Conservation (phyloP, 2,329 filamentous ascomycete genomes). For the Xylaria polymorpha region DNA sequence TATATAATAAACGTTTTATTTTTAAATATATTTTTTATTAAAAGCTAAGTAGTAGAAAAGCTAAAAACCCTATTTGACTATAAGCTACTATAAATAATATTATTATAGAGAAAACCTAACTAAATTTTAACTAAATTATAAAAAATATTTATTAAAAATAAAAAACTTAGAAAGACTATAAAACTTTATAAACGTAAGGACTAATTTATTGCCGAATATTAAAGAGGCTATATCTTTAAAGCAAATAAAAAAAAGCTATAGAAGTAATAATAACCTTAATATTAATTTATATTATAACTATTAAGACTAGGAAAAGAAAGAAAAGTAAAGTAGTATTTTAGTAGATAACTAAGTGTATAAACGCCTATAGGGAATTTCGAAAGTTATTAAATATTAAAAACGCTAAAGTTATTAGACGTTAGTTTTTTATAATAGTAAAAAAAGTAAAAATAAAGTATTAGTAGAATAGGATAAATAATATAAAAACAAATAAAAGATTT, state of each 20-base stretch:
- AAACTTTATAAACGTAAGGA: constrained; percentile 15
- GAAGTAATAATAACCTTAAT: constrained; percentile 6
- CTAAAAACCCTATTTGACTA: constrained; percentile 23
- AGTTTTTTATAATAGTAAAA: constrained; percentile 16
- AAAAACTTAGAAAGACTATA: constrained; percentile 23
- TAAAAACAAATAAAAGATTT: constrained; percentile 19
- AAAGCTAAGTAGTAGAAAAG: constrained; percentile 9
- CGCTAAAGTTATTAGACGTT: not conserved
- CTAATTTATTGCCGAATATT: constrained; percentile 14
- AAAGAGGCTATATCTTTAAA: not conserved
- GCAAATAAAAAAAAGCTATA: constrained; percentile 11
- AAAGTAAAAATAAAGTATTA: constrained; percentile 6
- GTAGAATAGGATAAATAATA: constrained; percentile 21
- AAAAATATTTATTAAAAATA: constrained; percentile 21
- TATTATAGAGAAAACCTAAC: constrained; percentile 7
- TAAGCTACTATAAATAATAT: constrained; percentile 13
- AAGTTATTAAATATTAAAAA: constrained; percentile 11
- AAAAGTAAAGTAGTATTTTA: not conserved
- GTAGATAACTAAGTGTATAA: constrained; percentile 15
- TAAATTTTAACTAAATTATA: constrained; percentile 1
- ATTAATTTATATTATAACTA: constrained; percentile 3
- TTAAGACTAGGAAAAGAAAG: constrained; percentile 7
- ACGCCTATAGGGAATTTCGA: constrained; percentile 4
- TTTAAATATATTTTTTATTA: constrained; percentile 26
- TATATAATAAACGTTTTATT: constrained; percentile 24